Evolutionary conservation across 306 rosid genomes (phyloP).

Genomic region (Quercus rubra): DNA sequence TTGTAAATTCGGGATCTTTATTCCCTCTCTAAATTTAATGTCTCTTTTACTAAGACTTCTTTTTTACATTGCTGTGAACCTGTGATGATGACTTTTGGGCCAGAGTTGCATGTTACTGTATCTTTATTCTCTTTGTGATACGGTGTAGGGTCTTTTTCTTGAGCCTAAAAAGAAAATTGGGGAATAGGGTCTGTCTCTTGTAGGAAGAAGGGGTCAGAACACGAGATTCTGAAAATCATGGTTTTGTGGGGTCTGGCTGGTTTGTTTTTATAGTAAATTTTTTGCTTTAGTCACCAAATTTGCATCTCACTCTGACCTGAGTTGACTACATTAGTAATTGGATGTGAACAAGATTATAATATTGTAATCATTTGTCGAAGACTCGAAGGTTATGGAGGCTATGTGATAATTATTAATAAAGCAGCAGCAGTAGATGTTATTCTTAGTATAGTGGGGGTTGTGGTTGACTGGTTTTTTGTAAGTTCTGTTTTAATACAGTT

Average conservation of each 20-base stretch:
- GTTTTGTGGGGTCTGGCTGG: slow-evolving; percentile 22
- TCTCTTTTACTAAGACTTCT: slow-evolving; percentile 25
- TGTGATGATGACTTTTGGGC: no score
- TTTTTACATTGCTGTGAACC: no score
- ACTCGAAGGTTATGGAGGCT: no score
- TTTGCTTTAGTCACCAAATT: background rate
- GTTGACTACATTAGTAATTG: background rate
- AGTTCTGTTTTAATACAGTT: no score
- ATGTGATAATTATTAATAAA: no score
- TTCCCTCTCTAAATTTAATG: slow-evolving; percentile 15
- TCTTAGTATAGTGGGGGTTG: no score
- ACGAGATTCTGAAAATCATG: slow-evolving; percentile 23
- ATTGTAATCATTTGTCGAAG: no score
- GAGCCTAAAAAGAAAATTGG: background rate
- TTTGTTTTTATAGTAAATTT: background rate
- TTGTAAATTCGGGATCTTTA: slow-evolving; percentile 45
- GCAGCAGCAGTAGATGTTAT: no score
- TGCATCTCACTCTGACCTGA: background rate
- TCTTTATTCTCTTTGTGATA: background rate
- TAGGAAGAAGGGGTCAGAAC: background rate
- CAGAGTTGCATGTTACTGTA: background rate
- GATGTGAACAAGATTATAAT: no score
- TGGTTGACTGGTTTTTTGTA: no score
- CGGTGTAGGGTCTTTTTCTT: slow-evolving; percentile 6
- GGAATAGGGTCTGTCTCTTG: background rate